Evolutionary conservation across 1,284 basidiomycete species (phyloP).

Genomic region (Lignosus rhinocerotis): DNA sequence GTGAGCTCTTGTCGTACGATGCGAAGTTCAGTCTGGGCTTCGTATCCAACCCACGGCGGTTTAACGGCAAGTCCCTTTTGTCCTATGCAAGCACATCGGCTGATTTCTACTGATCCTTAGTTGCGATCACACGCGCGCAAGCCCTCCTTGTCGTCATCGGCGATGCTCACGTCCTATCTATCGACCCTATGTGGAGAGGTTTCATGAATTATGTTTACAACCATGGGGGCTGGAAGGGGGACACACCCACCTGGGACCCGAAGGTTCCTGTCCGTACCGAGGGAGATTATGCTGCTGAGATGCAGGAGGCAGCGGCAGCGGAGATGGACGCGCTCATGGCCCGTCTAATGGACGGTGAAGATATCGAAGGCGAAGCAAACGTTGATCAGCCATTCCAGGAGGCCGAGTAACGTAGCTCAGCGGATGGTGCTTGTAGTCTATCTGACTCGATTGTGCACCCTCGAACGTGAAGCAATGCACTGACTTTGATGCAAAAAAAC

Average conservation of each 20-base stretch:
- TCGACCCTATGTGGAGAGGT: slow-evolving; percentile 50
- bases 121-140: slow-evolving; percentile 51
- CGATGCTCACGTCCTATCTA: slow-evolving; percentile 51
- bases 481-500: no score
- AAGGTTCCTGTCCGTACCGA: slow-evolving; percentile 30
- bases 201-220: slow-evolving; percentile 53
- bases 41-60: slow-evolving; percentile 44
- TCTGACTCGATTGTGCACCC: no score
- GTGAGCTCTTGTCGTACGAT: slow-evolving; percentile 40
- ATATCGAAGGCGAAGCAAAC: slow-evolving; percentile 25
- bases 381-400: slow-evolving; percentile 23
- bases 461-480: no score
- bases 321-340: slow-evolving; percentile 56
- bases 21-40: slow-evolving; percentile 47
- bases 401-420: slow-evolving; percentile 1
- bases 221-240: slow-evolving; percentile 49
- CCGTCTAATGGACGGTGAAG: slow-evolving; percentile 45
- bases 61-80: slow-evolving; percentile 40
- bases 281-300: slow-evolving; percentile 32
- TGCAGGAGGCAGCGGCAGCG: slow-evolving; percentile 33
- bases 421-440: background rate
- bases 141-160: slow-evolving; percentile 60
- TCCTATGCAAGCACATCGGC: background rate
- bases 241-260: slow-evolving; percentile 52
- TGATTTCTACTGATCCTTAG: slow-evolving; percentile 21